Base-by-base conservation (phyloP, 495 filamentous ascomycete genomes). In the Thozetella sp. region DNA sequence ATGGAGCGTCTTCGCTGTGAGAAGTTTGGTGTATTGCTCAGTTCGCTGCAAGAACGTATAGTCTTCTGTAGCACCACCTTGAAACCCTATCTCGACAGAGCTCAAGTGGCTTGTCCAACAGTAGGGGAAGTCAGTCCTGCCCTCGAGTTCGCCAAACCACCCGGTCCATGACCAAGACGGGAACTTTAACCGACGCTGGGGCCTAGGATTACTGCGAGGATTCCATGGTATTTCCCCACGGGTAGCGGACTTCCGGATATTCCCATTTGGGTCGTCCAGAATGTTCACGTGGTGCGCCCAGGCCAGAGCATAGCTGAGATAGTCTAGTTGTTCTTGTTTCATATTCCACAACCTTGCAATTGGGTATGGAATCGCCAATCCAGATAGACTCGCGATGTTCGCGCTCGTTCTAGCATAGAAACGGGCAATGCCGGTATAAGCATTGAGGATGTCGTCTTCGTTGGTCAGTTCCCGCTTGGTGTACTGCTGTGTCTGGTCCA, bases 141-240 rank as follows among this genome's bases (percentile, higher is more conserved):
- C 54, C 53, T 51, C 25, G 48, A 62, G 43, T 26, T 62, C 23
- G 50, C 60, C 60, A 55, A 62, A 61, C 66, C 66, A 68, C 2
- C 66, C 66, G 11, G 64, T 48, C 66, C 66, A 68, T 11, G 66
- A 67, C 66, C 66, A 68, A 17, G 66, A 68, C 37, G 66, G 66
- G 17, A 68, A 59, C 9, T 62, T 52, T 3, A 25, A 40, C n/a
- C 66, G 64, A 24, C 66, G 61, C 13, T 57, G 63, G 0, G 65
- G 63, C 53, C 57, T 64, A 3, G 64, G 55, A 22, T 57, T 57
- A 48, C 19, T 25, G 43, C 37, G 19, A n/a, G 55, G 55, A 10
- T 1, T 57, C 55, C 55, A 57, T 51, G 12, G 55, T 23, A 57
- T n/a, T n/a, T n/a, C n/a, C n/a, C n/a, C n/a, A n/a, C n/a, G n/a